Base-by-base conservation (phyloP, 805 yeast species). In the Starmerella stigmatis region DNA sequence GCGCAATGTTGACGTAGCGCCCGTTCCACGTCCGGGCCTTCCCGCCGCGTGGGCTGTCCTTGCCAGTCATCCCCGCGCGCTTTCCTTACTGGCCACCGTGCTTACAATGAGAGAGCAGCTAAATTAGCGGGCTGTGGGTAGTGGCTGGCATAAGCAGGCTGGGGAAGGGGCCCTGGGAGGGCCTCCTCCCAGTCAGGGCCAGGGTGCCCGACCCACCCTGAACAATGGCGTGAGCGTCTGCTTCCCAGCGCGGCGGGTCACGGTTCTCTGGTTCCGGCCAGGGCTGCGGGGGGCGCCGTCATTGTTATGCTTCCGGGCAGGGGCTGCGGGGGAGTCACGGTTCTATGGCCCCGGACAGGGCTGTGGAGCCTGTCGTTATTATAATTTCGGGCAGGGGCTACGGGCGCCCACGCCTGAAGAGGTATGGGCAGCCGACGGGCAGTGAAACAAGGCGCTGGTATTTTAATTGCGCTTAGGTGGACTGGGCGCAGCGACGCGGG, bases 1-100 rank as follows among this genome's bases (percentile, higher is more conserved):
- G 97, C n/a, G 97, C 97, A 53, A 89, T 86, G 65, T 86, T 94
- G 49, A 92, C 71, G 49, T 76, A 76, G 54, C 74, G 73, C 31
- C 61, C 59, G 39, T 48, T 49, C 45, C 57, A 49, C 15, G 59
- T 51, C 33, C 51, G 48, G 19, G 53, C 53, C 41, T 47, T 44
- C 20, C 52, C 49, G 21, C 48, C 51, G 12, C 45, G 44, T 12
- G 32, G 23, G 36, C 28, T 25, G 21, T 40, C 46, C 43, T 48
- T 35, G 27, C 36, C 48, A 25, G 45, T 44, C 34, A 31, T 41
- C 41, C 43, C 32, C 38, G 41, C 33, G 19, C 38, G 26, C 31
- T 16, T 21, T 23, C 32, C 15, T 4, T 13, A 16, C 17, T n/a
- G n/a, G 31, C 34, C 43, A 13, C n/a, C 34, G 25, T 19, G 33